Conservation (phyloP, 1,284 basidiomycete genomes). For the Moniliella sp. region DNA sequence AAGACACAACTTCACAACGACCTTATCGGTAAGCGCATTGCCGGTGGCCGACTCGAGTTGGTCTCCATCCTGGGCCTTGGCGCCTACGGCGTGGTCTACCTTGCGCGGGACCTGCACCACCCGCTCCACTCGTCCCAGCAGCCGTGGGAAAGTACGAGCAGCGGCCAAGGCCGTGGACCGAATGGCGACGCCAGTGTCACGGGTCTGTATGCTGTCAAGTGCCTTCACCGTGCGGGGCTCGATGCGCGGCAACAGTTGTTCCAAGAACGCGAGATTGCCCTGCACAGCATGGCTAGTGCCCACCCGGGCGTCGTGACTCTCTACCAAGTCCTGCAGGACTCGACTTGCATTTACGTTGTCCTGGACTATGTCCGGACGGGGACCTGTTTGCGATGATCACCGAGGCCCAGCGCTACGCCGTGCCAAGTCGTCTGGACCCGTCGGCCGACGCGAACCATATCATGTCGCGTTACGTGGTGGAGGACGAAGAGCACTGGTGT, state of each 20-base stretch:
- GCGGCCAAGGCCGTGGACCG: no score
- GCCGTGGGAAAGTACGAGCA: constrained; percentile 7
- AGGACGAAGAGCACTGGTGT: constrained; percentile 2
- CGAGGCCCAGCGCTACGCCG: constrained; percentile 47
- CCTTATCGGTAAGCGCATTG: constrained; percentile 35
- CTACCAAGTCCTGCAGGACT: constrained; percentile 62
- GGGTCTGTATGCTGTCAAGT: constrained; percentile 61
- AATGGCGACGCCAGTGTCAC: constrained; percentile 5
- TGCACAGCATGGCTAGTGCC: constrained; percentile 44
- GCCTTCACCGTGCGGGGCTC: constrained; percentile 42
- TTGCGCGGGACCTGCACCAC: constrained; percentile 20
- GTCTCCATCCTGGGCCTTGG: constrained; percentile 75
- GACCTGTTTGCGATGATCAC: constrained; percentile 66
- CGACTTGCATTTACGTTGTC: constrained; percentile 44
- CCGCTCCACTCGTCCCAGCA: constrained; percentile 15
- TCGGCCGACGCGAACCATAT: constrained; percentile 5
- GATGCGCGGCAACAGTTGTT: constrained; percentile 56
- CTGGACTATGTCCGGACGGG: constrained; percentile 56
- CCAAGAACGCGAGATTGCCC: constrained; percentile 51
- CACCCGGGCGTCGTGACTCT: constrained; percentile 71
- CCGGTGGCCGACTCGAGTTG: constrained; percentile 47
- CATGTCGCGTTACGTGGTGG: constrained; percentile 11
- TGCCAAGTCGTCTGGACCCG: constrained; percentile 3
- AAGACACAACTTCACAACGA: constrained; percentile 11
- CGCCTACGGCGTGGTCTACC: constrained; percentile 87